phyloP scores from a whole-genome alignment of 768 basidiomycete species.

The Lactarius vividus region DNA sequence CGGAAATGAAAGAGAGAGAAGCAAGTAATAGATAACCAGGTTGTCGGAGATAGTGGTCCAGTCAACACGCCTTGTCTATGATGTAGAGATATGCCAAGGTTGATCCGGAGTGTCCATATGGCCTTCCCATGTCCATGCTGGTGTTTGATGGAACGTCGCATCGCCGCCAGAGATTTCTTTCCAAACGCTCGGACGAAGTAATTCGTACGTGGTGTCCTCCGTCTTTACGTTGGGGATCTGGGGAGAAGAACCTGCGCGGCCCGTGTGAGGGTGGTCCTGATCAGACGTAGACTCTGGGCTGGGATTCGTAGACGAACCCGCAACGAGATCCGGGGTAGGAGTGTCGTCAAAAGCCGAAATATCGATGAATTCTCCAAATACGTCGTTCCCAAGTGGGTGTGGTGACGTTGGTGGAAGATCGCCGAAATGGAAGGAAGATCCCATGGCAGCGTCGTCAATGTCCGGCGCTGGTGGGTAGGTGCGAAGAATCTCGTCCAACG shows the following conservation, averaged over 20 bases:
- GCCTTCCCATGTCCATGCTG: conserved; percentile 73
- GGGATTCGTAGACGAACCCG: conserved; percentile 68
- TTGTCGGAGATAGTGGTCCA: conserved; percentile 29
- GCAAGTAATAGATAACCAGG: conserved; percentile 23
- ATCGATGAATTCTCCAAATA: conserved; percentile 65
- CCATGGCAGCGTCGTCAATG: conserved; percentile 37
- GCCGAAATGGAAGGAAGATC: conserved; percentile 32
- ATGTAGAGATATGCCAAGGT: conserved; percentile 70
- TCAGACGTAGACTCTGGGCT: conserved; percentile 76
- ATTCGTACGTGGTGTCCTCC: conserved; percentile 41
- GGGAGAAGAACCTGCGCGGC: conserved; percentile 41
- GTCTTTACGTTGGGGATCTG: conserved; percentile 46
- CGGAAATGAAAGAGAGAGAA: conserved; percentile 10
- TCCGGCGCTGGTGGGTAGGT: conserved; percentile 44
- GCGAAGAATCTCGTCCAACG: conserved; percentile 62
- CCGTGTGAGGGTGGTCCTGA: conserved; percentile 43
- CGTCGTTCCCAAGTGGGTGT: conserved; percentile 39
- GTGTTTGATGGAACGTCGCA: conserved; percentile 56
- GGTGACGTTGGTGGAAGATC: conserved; percentile 31
- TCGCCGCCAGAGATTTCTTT: conserved; percentile 77
- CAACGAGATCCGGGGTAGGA: conserved; percentile 70
- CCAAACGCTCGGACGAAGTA: conserved; percentile 56
- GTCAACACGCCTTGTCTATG: conserved; percentile 38
- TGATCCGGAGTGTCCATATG: conserved; percentile 62
- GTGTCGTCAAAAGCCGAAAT: conserved; percentile 59